Evolutionary conservation across 2,329 filamentous ascomycete genomes (phyloP), one percentile per base, ranked within the genome.

Genomic region (Penicillium sclerotigenum): DNA sequence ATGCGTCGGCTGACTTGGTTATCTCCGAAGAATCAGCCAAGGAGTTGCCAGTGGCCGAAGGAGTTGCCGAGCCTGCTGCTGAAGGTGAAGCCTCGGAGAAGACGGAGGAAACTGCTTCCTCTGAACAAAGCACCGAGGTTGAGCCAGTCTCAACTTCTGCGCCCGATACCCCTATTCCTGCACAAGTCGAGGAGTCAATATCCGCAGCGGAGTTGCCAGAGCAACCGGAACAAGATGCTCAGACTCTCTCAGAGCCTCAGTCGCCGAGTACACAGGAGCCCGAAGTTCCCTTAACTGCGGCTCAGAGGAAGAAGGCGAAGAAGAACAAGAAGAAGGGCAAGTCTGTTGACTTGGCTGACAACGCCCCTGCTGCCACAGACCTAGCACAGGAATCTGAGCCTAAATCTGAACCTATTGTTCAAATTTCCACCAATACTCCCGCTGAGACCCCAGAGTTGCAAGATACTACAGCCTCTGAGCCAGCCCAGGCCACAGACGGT

Each of bases 311-410:
- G 55, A 62, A 65, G 53, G 58, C 57, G 28, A 65, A 63, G 58
- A 65, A 63, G 47, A 64, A 62, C 36, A 66, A 66, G 52, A 65
- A 64, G 52, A 66, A 64, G 49, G 56, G 53, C 28, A 61, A 64
- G 28, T 64, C 64, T n/a, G 51, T 60, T 22, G 63, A 65, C 28
- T 52, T 57, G 41, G 58, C 33, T 10, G 52, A 58, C 26, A 57
- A 60, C 16, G 36, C 46, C 9, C 26, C 57, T 41, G 18, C 41
- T 34, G 28, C 51, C n/a, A 31, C 37, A 2, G 54, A 61, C 28
- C 18, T 22, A 20, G n/a, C 45, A 6, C 43, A 58, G n/a, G 52
- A 56, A 18, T 34, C 43, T 14, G 58, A 64, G 5, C 10, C 48
- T 22, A 18, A 56, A 18, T 34, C 43, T 14, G 58, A 64, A 5